Conservation (phyloP, 768 basidiomycete genomes). For the Pleurotus pulmonarius region DNA sequence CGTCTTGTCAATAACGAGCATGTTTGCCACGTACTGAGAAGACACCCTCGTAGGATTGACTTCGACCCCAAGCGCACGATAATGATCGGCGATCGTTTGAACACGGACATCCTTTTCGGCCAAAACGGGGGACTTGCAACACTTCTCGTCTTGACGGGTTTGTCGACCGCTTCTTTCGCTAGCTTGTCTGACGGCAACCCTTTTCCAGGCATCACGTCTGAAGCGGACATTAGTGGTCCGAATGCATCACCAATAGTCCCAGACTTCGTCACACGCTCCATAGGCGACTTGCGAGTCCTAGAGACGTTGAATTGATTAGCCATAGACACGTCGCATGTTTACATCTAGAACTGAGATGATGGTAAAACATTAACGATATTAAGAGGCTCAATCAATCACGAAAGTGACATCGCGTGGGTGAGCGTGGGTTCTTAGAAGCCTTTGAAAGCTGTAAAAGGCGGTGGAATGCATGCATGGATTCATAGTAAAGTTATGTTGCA, state of each 20-base stretch:
- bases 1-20: not conserved
- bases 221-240: constrained; percentile 69
- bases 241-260: constrained; percentile 72
- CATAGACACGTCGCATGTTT: not conserved
- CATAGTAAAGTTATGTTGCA: not conserved
- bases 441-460: not conserved
- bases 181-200: not conserved
- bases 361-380: not conserved
- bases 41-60: constrained; percentile 53
- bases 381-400: not conserved
- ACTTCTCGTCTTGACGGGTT: constrained; percentile 90
- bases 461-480: not conserved
- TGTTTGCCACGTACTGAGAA: not conserved
- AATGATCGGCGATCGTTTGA: constrained; percentile 94
- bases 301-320: not conserved
- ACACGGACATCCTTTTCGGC: constrained; percentile 95
- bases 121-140: constrained; percentile 82
- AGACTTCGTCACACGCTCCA: constrained; percentile 72
- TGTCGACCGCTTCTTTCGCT: constrained; percentile 10
- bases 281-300: constrained; percentile 68
- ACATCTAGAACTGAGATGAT: not conserved
- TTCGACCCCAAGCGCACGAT: constrained; percentile 86
- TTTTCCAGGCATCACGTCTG: constrained; percentile 67
- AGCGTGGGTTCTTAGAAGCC: not conserved
- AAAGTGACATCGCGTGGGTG: not conserved